phyloP scores from a whole-genome alignment of 2,329 filamentous ascomycete species.

The Fusarium chaquense region DNA sequence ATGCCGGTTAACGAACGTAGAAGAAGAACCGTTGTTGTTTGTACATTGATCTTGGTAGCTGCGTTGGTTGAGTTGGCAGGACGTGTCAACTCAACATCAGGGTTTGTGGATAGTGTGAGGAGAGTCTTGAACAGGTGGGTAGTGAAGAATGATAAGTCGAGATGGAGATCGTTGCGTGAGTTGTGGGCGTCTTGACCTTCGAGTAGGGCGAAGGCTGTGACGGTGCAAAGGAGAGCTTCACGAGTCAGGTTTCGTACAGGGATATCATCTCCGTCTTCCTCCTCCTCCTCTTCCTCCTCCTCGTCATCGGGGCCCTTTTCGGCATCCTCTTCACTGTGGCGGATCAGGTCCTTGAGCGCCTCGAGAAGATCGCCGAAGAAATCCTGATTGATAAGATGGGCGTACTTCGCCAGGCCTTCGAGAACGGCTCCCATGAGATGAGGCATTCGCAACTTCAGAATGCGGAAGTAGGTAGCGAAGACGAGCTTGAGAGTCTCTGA shows the following conservation, averaged over 20 bases:
- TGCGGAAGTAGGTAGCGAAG: constrained; percentile 94
- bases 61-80: constrained; percentile 57
- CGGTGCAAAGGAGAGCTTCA: constrained; percentile 91
- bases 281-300: constrained; percentile 62
- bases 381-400: constrained; percentile 97
- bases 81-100: constrained; percentile 84
- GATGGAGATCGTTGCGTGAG: constrained; percentile 81
- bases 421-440: constrained; percentile 96
- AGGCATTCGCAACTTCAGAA: constrained; percentile 84
- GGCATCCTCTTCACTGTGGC: constrained; percentile 73
- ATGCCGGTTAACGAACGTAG: constrained; percentile 86
- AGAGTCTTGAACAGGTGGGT: constrained; percentile 92
- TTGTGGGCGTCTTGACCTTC: constrained; percentile 93
- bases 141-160: constrained; percentile 96
- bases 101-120: constrained; percentile 80
- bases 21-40: constrained; percentile 93
- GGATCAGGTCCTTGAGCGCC: constrained; percentile 91
- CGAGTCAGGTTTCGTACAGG: constrained; percentile 79
- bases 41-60: constrained; percentile 83
- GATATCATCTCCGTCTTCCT: constrained; percentile 56
- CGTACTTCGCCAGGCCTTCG: constrained; percentile 92
- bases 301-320: constrained; percentile 58
- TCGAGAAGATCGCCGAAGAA: constrained; percentile 98
- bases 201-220: constrained; percentile 95
- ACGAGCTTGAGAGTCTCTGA: constrained; percentile 96